Percentiles rank a stretch among this genome's conserved stretches.
Evolutionary conservation across 139 green algal species (phyloP).

Genomic region (Marvania coccoides): DNA sequence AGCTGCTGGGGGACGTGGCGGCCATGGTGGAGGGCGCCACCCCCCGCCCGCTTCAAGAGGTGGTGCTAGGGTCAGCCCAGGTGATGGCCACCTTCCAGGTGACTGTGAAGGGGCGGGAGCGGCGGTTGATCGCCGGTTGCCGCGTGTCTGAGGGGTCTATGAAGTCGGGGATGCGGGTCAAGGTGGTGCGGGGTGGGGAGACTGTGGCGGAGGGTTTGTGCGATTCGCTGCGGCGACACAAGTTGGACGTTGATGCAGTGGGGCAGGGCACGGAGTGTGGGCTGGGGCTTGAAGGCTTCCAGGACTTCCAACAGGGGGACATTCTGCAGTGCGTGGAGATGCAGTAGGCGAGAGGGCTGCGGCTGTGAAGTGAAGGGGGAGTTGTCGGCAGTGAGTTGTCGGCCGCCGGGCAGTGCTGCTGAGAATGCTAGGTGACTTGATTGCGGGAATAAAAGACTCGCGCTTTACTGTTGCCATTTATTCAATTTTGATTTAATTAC

Average conservation of each 20-base stretch:
- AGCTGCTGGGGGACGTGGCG: conserved; percentile 61
- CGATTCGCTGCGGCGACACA: conserved; percentile 59
- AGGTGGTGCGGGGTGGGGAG: conserved; percentile 49
- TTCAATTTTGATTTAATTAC: too few relatives aligned
- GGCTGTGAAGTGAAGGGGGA: too few relatives aligned
- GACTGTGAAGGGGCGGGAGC: conserved; percentile 14
- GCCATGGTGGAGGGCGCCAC: conserved; percentile 23
- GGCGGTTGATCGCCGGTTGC: conserved; percentile 39
- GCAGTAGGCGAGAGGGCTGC: neutral
- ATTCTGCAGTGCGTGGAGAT: conserved; percentile 53
- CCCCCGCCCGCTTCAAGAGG: conserved; percentile 27
- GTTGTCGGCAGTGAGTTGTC: too few relatives aligned
- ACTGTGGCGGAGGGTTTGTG: conserved; percentile 46
- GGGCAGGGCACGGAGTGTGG: conserved; percentile 71
- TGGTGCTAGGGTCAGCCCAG: conserved; percentile 34
- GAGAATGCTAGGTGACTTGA: too few relatives aligned
- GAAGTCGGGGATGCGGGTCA: conserved; percentile 23
- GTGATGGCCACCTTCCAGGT: conserved; percentile 42
- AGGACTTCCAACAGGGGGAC: conserved; percentile 51
- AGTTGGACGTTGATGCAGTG: conserved; percentile 64
- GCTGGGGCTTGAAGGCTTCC: conserved; percentile 59
- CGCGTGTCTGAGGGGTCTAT: conserved; percentile 43
- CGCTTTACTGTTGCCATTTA: too few relatives aligned
- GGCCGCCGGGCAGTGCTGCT: too few relatives aligned
- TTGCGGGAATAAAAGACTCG: too few relatives aligned